These are phyloP conservation scores for Anthoceros angustus DNA, from an alignment of 225 moss, liverwort and hornwort genomes.

Conservation along the genomic window DNA sequence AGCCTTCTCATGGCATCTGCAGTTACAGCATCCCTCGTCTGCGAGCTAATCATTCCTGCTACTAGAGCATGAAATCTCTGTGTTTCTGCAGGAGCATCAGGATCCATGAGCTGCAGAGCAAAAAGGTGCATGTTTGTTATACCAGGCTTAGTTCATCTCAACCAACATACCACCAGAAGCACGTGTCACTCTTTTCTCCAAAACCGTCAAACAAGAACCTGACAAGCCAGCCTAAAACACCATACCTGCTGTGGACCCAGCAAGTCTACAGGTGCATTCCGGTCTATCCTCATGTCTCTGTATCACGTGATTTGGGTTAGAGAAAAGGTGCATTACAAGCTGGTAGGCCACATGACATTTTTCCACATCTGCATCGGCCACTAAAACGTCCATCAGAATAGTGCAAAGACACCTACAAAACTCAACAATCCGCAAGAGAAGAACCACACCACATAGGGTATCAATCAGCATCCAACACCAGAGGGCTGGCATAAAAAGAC, in stretches of 20 bases:
- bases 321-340: too few relatives aligned
- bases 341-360: too few relatives aligned
- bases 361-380: too few relatives aligned
- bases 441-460: background rate
- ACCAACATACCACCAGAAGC: conserved; percentile 1
- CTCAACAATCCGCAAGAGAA: background rate
- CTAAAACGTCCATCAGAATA: too few relatives aligned
- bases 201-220: background rate
- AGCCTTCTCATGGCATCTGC: conserved; percentile 77
- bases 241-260: conserved; percentile 67
- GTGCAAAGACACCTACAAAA: background rate
- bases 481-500: background rate
- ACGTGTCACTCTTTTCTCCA: background rate
- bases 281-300: conserved; percentile 61
- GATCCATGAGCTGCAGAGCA: conserved; percentile 44
- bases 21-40: conserved; percentile 82
- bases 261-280: conserved; percentile 82
- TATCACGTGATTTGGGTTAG: conserved; percentile 7
- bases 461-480: background rate
- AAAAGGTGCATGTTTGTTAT: background rate
- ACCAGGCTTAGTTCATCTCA: background rate
- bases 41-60: conserved; percentile 86
- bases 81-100: conserved; percentile 37
- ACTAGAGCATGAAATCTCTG: conserved; percentile 76
- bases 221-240: background rate